phyloP scores from a whole-genome alignment of 2,329 filamentous ascomycete genomes.

The Verticillium klebahnii region DNA sequence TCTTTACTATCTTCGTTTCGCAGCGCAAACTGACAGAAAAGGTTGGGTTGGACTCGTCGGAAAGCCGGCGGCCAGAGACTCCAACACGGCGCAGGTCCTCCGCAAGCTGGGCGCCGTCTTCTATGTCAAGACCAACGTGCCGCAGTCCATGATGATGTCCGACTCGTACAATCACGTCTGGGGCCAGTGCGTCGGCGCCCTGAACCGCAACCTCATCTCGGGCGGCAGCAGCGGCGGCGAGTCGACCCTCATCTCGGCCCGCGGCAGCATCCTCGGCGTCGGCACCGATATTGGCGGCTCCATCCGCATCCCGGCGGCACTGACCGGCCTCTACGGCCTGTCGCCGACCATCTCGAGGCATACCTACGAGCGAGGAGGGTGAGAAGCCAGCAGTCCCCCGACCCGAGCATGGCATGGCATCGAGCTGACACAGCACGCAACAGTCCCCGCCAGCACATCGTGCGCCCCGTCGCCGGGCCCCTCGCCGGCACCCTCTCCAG shows the following conservation, averaged over 20 bases:
- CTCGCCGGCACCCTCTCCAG: constrained; percentile 23
- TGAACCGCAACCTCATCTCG: constrained; percentile 30
- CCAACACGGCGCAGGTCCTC: constrained; percentile 36
- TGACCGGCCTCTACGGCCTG: constrained; percentile 37
- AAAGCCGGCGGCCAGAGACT: constrained; percentile 44
- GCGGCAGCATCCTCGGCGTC: constrained; percentile 34
- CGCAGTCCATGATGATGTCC: constrained; percentile 30
- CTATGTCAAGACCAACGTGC: constrained; percentile 36
- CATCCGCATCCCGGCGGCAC: constrained; percentile 37
- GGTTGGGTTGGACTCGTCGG: constrained; percentile 58
- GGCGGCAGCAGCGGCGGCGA: constrained; percentile 40
- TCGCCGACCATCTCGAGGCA: constrained; percentile 28
- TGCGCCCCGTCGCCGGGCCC: constrained; percentile 19
- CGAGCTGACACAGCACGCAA: not conserved
- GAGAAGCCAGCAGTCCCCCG: not conserved
- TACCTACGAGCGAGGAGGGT: constrained; percentile 22
- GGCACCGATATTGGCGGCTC: constrained; percentile 43
- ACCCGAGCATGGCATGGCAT: not conserved
- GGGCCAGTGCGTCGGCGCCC: constrained; percentile 32
- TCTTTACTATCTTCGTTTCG: too few species aligned
- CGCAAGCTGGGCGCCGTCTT: constrained; percentile 33
- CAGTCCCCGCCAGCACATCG: constrained; percentile 24
- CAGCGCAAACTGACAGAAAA: constrained; percentile 31
- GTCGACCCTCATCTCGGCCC: constrained; percentile 33
- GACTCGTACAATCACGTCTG: constrained; percentile 33